Conservation (phyloP, 371 early-diverging fungal species). For the Chytridium lagenaria region DNA sequence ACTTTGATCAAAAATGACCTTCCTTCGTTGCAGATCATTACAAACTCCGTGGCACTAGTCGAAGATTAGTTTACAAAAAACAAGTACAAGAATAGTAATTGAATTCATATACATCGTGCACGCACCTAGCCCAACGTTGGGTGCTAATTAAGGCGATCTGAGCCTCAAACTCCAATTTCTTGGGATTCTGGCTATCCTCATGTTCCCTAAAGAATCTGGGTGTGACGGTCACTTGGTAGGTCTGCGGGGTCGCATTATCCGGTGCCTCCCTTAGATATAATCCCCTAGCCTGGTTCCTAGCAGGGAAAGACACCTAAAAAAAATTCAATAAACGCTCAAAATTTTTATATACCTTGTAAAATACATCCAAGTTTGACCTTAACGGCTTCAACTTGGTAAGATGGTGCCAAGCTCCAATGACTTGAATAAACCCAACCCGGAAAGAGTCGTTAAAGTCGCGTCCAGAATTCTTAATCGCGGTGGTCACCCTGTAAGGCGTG, state of each 20-base stretch:
- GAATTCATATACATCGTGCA: not conserved
- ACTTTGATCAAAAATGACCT: slow-evolving; percentile 77
- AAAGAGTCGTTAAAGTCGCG: slow-evolving; percentile 76
- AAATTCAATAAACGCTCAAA: not conserved
- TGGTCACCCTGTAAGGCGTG: slow-evolving; percentile 83
- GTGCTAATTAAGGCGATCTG: slow-evolving; percentile 76
- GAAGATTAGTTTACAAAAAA: not conserved
- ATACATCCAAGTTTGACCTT: slow-evolving; percentile 69
- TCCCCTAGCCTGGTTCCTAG: slow-evolving; percentile 60
- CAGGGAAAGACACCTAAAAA: slow-evolving; percentile 15
- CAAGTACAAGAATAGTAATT: not conserved
- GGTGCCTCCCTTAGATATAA: slow-evolving; percentile 84
- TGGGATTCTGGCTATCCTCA: slow-evolving; percentile 54
- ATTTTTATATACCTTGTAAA: slow-evolving; percentile 57
- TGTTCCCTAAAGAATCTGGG: slow-evolving; percentile 79
- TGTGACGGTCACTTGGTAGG: slow-evolving; percentile 63
- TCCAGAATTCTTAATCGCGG: slow-evolving; percentile 78
- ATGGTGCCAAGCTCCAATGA: slow-evolving; percentile 84
- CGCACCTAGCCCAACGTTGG: slow-evolving; percentile 71
- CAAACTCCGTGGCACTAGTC: slow-evolving; percentile 77
- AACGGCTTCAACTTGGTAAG: slow-evolving; percentile 64
- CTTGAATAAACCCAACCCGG: slow-evolving; percentile 85
- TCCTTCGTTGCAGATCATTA: slow-evolving; percentile 73
- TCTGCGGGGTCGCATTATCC: slow-evolving; percentile 72
- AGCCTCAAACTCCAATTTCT: slow-evolving; percentile 77